phyloP scores from a whole-genome alignment of 2,329 filamentous ascomycete species.

The Aspergillus quadrilineatus region DNA sequence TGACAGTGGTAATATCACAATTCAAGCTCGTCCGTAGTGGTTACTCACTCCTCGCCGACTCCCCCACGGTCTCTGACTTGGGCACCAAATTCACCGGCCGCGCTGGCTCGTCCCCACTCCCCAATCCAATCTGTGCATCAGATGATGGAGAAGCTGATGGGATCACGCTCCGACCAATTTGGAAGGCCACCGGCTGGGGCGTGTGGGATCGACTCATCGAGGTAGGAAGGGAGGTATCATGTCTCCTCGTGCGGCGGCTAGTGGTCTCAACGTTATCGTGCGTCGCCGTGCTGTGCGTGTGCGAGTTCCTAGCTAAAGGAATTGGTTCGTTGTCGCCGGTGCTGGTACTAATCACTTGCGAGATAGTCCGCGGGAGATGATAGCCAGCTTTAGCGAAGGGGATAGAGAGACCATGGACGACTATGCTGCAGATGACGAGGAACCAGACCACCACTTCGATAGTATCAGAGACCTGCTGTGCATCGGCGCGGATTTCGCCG shows the following conservation, averaged over 20 bases:
- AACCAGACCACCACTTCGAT: conserved; percentile 82
- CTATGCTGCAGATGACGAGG: conserved; percentile 75
- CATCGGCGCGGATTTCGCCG: conserved; percentile 63
- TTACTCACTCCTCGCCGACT: background rate
- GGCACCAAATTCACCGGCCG: conserved; percentile 33
- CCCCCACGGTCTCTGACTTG: conserved; percentile 1
- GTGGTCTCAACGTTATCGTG: conserved; percentile 14
- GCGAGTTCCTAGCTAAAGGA: conserved; percentile 25
- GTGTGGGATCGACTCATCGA: background rate
- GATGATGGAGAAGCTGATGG: conserved; percentile 17
- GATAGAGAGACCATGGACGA: conserved; percentile 80
- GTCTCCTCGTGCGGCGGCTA: conserved; percentile 29
- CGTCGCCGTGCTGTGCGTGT: conserved; percentile 38
- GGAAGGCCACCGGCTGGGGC: conserved; percentile 26
- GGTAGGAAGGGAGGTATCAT: conserved; percentile 9
- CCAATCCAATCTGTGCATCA: conserved; percentile 24
- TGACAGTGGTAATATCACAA: background rate
- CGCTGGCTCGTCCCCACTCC: conserved; percentile 30
- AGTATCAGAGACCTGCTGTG: conserved; percentile 63
- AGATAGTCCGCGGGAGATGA: conserved; percentile 47
- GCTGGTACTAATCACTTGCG: conserved; percentile 44
- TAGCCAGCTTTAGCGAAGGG: conserved; percentile 59
- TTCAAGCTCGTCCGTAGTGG: background rate
- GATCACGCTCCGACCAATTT: conserved; percentile 29
- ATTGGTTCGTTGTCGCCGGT: conserved; percentile 31